A percentile compares a stretch with the other conserved stretches of the same genome.
Evolutionary conservation across 2,329 filamentous ascomycete genomes (phyloP).

Genomic region (Ophidiomyces ophidiicola): DNA sequence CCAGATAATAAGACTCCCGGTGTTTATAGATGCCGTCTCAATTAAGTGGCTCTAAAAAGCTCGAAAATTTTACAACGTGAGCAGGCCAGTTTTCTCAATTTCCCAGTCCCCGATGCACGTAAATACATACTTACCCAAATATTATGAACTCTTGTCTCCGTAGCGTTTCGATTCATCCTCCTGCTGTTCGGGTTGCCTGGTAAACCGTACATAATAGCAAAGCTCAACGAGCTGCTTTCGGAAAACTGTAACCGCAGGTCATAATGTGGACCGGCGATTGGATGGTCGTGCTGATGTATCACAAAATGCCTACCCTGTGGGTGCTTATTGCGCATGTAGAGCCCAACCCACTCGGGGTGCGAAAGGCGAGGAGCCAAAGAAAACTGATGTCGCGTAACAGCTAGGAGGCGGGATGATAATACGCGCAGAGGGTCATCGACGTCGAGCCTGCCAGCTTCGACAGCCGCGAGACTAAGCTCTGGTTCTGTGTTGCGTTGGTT

Average conservation of each 20-base stretch:
- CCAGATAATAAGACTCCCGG: constrained; percentile 51
- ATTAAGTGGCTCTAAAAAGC: constrained; percentile 45
- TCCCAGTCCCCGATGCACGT: too few species aligned
- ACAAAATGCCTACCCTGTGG: constrained; percentile 48
- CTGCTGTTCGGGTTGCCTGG: constrained; percentile 47
- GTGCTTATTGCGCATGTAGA: constrained; percentile 40
- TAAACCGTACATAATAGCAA: constrained; percentile 51
- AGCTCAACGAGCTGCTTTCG: constrained; percentile 52
- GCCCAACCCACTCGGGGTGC: constrained; percentile 32
- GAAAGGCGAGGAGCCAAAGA: constrained; percentile 25
- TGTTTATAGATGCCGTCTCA: constrained; percentile 43
- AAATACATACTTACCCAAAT: constrained; percentile 39
- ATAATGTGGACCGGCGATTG: constrained; percentile 55
- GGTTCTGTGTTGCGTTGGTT: background rate
- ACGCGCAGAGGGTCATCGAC: constrained; percentile 40
- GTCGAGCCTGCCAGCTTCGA: constrained; percentile 41
- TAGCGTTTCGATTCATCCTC: constrained; percentile 47
- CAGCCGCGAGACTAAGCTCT: constrained; percentile 29
- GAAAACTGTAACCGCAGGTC: constrained; percentile 61
- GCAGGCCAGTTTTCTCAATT: background rate
- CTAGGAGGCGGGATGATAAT: constrained; percentile 34
- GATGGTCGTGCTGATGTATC: constrained; percentile 62
- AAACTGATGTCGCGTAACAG: constrained; percentile 18
- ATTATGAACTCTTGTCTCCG: constrained; percentile 50
- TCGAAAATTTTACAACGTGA: background rate